phyloP scores from a whole-genome alignment of 331 rosid species.

The Dryas integrifolia region DNA sequence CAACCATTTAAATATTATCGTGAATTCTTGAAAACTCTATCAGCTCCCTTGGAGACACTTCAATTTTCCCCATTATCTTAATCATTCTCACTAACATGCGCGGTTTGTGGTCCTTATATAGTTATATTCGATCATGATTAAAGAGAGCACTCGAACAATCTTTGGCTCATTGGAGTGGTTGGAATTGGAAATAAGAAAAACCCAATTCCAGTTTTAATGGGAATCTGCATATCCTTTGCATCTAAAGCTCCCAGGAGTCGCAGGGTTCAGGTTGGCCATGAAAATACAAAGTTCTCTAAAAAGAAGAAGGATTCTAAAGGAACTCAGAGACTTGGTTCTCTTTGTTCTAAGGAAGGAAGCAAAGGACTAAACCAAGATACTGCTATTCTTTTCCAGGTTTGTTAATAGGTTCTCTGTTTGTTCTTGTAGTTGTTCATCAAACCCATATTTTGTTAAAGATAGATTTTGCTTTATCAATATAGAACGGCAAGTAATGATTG shows the following conservation, averaged over 20 bases:
- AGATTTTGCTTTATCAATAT: too few species aligned
- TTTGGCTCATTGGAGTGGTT: neutral
- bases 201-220: constrained; percentile 30
- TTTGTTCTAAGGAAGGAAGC: constrained; percentile 52
- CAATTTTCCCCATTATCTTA: neutral
- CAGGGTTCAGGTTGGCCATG: constrained; percentile 36
- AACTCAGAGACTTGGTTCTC: constrained; percentile 33
- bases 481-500: too few species aligned
- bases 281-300: constrained; percentile 35
- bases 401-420: neutral
- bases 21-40: constrained; percentile 14
- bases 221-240: constrained; percentile 42
- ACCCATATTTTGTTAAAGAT: too few species aligned
- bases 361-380: constrained; percentile 76
- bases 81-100: constrained; percentile 8
- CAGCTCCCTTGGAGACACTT: constrained; percentile 24
- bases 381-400: constrained; percentile 59
- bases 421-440: neutral
- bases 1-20: constrained; percentile 1
- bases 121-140: neutral
- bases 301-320: constrained; percentile 14
- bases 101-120: constrained; percentile 19
- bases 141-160: neutral
- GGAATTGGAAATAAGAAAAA: neutral
- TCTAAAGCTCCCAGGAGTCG: constrained; percentile 50